Evolutionary conservation across 1,139 yeast genomes (phyloP), one percentile per base, ranked within the genome.

Genomic region (Hemisphaericaspora xylanilytica): DNA sequence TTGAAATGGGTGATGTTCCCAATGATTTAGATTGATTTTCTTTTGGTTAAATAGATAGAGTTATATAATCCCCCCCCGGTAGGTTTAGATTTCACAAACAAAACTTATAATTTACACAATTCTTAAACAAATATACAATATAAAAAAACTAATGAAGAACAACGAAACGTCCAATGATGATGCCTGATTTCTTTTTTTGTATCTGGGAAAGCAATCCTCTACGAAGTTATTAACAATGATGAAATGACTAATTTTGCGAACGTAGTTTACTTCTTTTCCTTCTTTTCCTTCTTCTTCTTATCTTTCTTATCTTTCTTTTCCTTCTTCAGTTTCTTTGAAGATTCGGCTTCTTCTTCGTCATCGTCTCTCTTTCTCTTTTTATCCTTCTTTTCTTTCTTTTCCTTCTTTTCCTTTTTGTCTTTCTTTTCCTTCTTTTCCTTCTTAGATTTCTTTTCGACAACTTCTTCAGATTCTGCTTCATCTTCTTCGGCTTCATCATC

Each of bases 401-500:
- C 76, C 50, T 75, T 72, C 63, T 78, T 71, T 48, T 72, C 72
- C 61, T 75, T 67, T 50, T 75, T 80, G 73, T 62, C 72, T 69
- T 74, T 63, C 49, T 74, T 68, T 47, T 73, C 74, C 71, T 72
- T 79, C 52, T 70, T 78, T 60, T 69, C 75, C 65, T 78, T 74
- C 55, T 73, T 75, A 55, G 73, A 73, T 63, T 73, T 72, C 56
- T 70, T 73, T 49, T 74, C 69, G 64, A 63, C 65, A 51, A 61
- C 65, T 54, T 64, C 61, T 58, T 71, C 62, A 43, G 66, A 63
- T 41, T 65, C 61, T 52, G 65, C 61, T 39, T 65, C 60, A 45
- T 63, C 68, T 50, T 62, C 54, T 56, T 51, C 61, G 31, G 51
- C 54, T 24, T 41, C 53, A 32, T 43, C 56, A 28, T 40, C 51